Evolutionary conservation across 768 basidiomycete species (phyloP), one percentile per base, ranked within the genome.

Genomic region (Boletus vinaceobasis): DNA sequence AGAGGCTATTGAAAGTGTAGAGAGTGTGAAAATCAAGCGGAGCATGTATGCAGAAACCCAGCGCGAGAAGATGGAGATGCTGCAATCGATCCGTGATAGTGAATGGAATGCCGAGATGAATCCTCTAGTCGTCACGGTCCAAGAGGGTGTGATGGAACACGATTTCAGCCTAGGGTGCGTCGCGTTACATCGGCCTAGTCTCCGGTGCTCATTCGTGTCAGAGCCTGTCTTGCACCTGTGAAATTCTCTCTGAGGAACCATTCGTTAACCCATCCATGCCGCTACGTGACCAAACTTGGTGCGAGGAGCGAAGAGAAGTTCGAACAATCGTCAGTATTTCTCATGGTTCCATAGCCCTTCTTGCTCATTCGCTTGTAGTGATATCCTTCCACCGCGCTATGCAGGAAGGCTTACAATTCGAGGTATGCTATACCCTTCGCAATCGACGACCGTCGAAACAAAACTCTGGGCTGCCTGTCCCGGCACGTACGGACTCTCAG

Each of bases 21-120:
- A 85, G 63, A 75, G 72, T 43, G 78, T 79, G 11, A 89, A 90
- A 70, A 78, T 78, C 23, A 88, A 85, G 56, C 80, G 93, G 43
- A 91, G 83, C 58, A 92, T 97, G 81, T 98, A 93, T 65, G 92
- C 91, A 21, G 93, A 98, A 74, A 96, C 93, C 5, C 82, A 81
- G 57, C 77, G 87, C 45, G 85, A 93, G 70, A 84, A 83, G 64
- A 68, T 70, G 59, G 83, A 84, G 48, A 72, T 95, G 32, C 64
- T 95, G 48, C 75, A 83, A 47, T 82, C 85, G 9, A 79, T 97
- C 39, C 75, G 82, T 35, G 70, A 75, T 5, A 86, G 86, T 56
- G 84, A 87, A 66, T 87, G 93, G 83, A 92, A 92, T 58, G 63
- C 70, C 14, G 90, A 94, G 70, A 87, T 83, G 77, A 82, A 93